phyloP scores from a whole-genome alignment of 2,329 filamentous ascomycete genomes.

The Boeremia exigua region DNA sequence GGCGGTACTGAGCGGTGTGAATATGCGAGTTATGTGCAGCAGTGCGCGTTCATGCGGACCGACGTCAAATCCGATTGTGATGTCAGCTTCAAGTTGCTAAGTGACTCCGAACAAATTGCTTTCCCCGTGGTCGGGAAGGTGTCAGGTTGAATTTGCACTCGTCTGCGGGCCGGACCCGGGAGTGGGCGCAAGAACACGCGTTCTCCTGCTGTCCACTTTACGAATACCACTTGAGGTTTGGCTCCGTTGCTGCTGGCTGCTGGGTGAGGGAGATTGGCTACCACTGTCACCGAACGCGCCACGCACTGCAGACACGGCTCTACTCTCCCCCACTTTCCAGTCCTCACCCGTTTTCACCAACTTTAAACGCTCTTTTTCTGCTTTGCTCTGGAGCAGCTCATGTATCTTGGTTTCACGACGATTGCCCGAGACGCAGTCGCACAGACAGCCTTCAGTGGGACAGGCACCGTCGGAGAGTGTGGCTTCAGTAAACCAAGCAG shows the following conservation, averaged over 20 bases:
- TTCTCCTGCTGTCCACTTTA: slow-evolving; percentile 37
- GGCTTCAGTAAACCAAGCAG: slow-evolving; percentile 60
- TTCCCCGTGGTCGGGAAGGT: slow-evolving; percentile 11
- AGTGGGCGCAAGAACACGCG: slow-evolving; percentile 36
- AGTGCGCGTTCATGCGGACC: background rate
- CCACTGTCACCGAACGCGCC: slow-evolving; percentile 36
- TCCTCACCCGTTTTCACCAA: slow-evolving; percentile 49
- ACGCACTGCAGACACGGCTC: slow-evolving; percentile 50
- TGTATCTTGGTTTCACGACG: slow-evolving; percentile 43
- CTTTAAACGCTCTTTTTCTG: slow-evolving; percentile 43
- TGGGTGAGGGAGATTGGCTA: slow-evolving; percentile 14
- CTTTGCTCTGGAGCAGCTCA: slow-evolving; percentile 37
- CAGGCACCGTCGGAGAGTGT: slow-evolving; percentile 60
- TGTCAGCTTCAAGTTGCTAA: background rate
- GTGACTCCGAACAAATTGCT: background rate
- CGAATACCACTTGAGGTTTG: slow-evolving; percentile 8
- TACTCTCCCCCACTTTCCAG: slow-evolving; percentile 52
- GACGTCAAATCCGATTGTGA: background rate
- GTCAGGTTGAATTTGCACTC: background rate
- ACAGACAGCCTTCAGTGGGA: slow-evolving; percentile 64
- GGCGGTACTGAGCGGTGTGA: slow-evolving; percentile 18
- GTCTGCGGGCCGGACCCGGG: slow-evolving; percentile 18
- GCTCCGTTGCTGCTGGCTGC: slow-evolving; percentile 19
- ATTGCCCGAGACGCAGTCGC: slow-evolving; percentile 63
- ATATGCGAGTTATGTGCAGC: slow-evolving; percentile 5